These are phyloP conservation scores for Ustilaginoidea virens DNA, from an alignment of 2,329 filamentous ascomycete genomes.

Conservation along the genomic window DNA sequence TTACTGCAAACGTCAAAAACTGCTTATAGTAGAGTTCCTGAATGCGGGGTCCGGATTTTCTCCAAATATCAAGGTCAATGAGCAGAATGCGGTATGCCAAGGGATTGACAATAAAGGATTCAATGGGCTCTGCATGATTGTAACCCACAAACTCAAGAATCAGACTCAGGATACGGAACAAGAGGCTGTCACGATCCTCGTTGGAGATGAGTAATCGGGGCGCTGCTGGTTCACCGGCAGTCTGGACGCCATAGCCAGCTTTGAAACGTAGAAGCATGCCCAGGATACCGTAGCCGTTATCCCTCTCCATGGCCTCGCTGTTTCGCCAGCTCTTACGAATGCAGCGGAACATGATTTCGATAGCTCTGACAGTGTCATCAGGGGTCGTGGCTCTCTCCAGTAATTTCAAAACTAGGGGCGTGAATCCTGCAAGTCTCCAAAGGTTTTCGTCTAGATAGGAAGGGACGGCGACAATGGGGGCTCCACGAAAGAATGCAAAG, in stretches of 20 bases:
- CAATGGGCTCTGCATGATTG: slow-evolving; percentile 59
- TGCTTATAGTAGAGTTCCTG: slow-evolving; percentile 89
- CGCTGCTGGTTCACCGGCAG: slow-evolving; percentile 14
- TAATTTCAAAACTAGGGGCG: slow-evolving; percentile 69
- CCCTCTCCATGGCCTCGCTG: slow-evolving; percentile 93
- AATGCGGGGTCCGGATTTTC: slow-evolving; percentile 57
- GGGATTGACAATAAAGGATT: slow-evolving; percentile 91
- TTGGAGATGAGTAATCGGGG: slow-evolving; percentile 28
- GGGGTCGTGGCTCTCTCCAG: slow-evolving; percentile 60
- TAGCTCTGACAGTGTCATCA: slow-evolving; percentile 58
- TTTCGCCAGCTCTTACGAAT: slow-evolving; percentile 91
- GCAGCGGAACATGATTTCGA: slow-evolving; percentile 72
- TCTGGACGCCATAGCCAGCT: slow-evolving; percentile 37
- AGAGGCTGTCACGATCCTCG: slow-evolving; percentile 38
- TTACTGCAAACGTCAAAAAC: slow-evolving; percentile 74
- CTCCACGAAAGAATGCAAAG: slow-evolving; percentile 66
- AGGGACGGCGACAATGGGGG: slow-evolving; percentile 66
- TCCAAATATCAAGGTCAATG: slow-evolving; percentile 89
- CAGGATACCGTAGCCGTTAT: slow-evolving; percentile 83
- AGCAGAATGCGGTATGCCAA: slow-evolving; percentile 84
- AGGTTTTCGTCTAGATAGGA: slow-evolving; percentile 80
- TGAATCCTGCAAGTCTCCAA: slow-evolving; percentile 87
- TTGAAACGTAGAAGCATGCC: slow-evolving; percentile 74
- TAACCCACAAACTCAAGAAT: slow-evolving; percentile 84
- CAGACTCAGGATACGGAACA: slow-evolving; percentile 54